Conservation (phyloP, 441 rosid species). For the Biscutella laevigata region DNA sequence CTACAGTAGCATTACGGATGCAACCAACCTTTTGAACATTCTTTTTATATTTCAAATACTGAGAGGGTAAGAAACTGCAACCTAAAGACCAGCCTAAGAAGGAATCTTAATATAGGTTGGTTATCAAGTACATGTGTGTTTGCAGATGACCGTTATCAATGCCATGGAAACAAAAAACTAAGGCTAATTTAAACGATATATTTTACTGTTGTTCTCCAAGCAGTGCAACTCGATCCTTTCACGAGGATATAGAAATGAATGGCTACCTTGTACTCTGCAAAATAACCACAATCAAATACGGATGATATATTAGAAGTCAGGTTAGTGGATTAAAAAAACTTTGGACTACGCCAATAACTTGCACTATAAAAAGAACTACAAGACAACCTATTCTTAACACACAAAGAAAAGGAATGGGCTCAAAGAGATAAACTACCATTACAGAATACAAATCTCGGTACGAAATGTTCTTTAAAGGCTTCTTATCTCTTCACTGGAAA, state of each 20-base stretch:
- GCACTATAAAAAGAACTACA: not conserved
- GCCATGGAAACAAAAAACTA: not conserved
- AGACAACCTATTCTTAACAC: not conserved
- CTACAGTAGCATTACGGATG: conserved; percentile 3
- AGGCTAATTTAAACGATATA: conserved; percentile 6
- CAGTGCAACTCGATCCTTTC: conserved; percentile 8
- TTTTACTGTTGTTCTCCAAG: conserved; percentile 11
- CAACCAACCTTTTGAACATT: conserved; percentile 5
- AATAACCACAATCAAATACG: conserved; percentile 19
- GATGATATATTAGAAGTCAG: not conserved
- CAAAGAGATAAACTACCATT: not conserved
- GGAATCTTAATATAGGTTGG: not conserved
- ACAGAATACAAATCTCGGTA: not conserved
- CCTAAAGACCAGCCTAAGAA: conserved; percentile 14
- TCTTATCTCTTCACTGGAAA: not conserved
- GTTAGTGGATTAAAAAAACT: not conserved
- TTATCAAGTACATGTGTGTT: not conserved
- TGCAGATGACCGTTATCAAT: conserved; percentile 11
- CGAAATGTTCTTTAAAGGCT: not conserved
- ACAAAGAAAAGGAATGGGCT: not conserved
- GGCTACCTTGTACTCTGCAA: conserved; percentile 30
- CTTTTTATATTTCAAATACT: conserved; percentile 5
- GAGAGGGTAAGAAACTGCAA: not conserved
- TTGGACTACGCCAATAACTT: not conserved
- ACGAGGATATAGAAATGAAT: conserved; percentile 10